phyloP scores from a whole-genome alignment of 2,329 filamentous ascomycete species.

The Hypomyces perniciosus region DNA sequence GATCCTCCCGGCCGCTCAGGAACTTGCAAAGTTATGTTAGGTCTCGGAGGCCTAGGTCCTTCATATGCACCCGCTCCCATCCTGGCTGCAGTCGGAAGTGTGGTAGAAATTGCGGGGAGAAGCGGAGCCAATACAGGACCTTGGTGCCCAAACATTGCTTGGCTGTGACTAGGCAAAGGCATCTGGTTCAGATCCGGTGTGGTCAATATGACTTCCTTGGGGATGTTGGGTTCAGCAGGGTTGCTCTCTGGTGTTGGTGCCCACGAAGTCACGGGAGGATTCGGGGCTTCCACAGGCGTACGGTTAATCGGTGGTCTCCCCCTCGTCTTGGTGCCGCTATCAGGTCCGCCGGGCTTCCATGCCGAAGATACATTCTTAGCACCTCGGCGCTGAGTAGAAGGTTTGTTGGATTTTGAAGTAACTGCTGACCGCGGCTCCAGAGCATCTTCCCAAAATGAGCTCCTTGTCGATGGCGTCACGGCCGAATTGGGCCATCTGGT shows the following conservation, averaged over 20 bases:
- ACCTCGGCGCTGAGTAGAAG: conserved; percentile 55
- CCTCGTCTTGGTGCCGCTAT: conserved; percentile 63
- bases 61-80: conserved; percentile 9
- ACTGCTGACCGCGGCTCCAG: conserved; percentile 66
- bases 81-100: background rate
- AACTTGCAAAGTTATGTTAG: conserved; percentile 36
- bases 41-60: conserved; percentile 25
- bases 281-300: conserved; percentile 56
- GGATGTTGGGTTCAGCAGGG: conserved; percentile 33
- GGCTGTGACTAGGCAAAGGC: conserved; percentile 5
- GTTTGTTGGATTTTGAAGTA: conserved; percentile 54
- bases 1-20: conserved; percentile 51
- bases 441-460: conserved; percentile 49
- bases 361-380: conserved; percentile 83
- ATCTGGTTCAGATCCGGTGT: conserved; percentile 1
- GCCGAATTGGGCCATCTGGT: conserved; percentile 73
- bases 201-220: background rate
- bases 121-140: background rate
- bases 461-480: conserved; percentile 57
- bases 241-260: conserved; percentile 41
- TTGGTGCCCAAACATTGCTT: background rate
- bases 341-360: conserved; percentile 64
- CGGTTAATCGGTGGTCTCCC: conserved; percentile 71
- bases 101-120: background rate
- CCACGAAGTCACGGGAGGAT: conserved; percentile 57